Percentiles rank a stretch among this genome's conserved stretches.
Evolutionary conservation across 2,329 filamentous ascomycete species (phyloP).

Genomic region (Phoma sp.): DNA sequence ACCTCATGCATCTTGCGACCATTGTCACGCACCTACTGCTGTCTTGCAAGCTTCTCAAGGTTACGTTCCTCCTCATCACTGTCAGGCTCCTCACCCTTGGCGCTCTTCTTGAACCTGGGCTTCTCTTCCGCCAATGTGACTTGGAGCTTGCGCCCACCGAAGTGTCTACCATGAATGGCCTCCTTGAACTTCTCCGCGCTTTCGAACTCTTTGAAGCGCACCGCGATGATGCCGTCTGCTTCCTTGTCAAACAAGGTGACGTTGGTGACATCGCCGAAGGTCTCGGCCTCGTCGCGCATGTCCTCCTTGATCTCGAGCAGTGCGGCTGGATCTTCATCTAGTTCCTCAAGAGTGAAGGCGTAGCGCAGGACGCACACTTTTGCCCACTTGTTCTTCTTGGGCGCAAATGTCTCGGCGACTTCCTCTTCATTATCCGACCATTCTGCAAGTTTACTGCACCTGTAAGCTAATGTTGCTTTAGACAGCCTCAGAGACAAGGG

Average conservation of each 20-base stretch:
- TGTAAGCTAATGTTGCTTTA: constrained; percentile 8
- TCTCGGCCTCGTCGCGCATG: constrained; percentile 85
- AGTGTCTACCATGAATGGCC: constrained; percentile 27
- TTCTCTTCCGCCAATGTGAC: constrained; percentile 36
- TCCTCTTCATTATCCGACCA: constrained; percentile 85
- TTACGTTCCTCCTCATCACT: constrained; percentile 35
- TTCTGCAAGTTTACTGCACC: constrained; percentile 78
- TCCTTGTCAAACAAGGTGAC: constrained; percentile 91
- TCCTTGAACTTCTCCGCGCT: constrained; percentile 55
- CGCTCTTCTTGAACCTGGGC: constrained; percentile 41
- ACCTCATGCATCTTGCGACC: no score
- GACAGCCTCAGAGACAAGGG: neutral
- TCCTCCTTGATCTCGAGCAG: constrained; percentile 94
- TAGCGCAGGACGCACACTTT: constrained; percentile 87
- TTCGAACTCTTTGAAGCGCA: constrained; percentile 76
- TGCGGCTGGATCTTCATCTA: constrained; percentile 82
- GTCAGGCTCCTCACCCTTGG: constrained; percentile 24
- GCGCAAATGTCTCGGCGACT: constrained; percentile 45
- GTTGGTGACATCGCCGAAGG: constrained; percentile 86
- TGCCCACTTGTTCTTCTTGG: constrained; percentile 68
- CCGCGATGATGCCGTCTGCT: constrained; percentile 79
- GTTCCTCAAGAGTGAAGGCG: constrained; percentile 88
- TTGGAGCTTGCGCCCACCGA: constrained; percentile 21
- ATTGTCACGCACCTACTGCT: constrained; percentile 1
- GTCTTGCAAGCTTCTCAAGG: constrained; percentile 14